A percentile compares a stretch with the other conserved stretches of the same genome.
Evolutionary conservation across 2,329 filamentous ascomycete species (phyloP).

Genomic region (Arthrocladium fulminans): DNA sequence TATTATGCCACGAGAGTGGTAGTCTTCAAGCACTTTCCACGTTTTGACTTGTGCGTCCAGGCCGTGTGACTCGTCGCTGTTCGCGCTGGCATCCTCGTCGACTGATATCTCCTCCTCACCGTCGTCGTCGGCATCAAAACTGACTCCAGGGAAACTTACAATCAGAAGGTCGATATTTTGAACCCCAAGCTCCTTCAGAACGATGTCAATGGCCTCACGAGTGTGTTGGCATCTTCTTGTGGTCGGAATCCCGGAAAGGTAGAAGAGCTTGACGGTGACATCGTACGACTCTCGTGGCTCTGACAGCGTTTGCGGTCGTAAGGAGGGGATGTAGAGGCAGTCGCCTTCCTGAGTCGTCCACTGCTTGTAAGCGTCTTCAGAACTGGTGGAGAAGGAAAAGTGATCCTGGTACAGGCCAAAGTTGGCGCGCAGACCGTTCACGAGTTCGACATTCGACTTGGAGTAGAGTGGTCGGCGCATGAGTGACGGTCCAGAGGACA

Average conservation of each 20-base stretch:
- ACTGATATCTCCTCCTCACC: conserved; percentile 48
- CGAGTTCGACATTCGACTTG: conserved; percentile 88
- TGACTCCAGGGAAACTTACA: conserved; percentile 83
- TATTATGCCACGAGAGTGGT: conserved; percentile 64
- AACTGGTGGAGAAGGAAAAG: neutral
- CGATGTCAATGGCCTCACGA: conserved; percentile 67
- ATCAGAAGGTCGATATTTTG: conserved; percentile 77
- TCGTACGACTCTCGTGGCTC: conserved; percentile 84
- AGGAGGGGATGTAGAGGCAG: conserved; percentile 65
- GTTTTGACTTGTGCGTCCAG: conserved; percentile 59
- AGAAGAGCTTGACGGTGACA: conserved; percentile 92
- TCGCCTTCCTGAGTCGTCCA: conserved; percentile 62
- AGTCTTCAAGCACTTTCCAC: conserved; percentile 58
- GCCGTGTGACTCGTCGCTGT: conserved; percentile 40
- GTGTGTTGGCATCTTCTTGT: conserved; percentile 61
- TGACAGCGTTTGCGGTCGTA: conserved; percentile 62
- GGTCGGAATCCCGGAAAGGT: conserved; percentile 62
- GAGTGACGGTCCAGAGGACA: conserved; percentile 73
- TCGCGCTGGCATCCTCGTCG: conserved; percentile 40
- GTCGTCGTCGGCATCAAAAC: conserved; percentile 87
- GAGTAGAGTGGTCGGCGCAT: conserved; percentile 67
- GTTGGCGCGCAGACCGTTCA: conserved; percentile 77
- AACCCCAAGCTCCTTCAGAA: conserved; percentile 69
- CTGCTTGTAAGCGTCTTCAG: conserved; percentile 23
- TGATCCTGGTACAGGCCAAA: conserved; percentile 65